Base-by-base conservation (phyloP, 2,329 filamentous ascomycete genomes). In the Cercospora beticola region DNA sequence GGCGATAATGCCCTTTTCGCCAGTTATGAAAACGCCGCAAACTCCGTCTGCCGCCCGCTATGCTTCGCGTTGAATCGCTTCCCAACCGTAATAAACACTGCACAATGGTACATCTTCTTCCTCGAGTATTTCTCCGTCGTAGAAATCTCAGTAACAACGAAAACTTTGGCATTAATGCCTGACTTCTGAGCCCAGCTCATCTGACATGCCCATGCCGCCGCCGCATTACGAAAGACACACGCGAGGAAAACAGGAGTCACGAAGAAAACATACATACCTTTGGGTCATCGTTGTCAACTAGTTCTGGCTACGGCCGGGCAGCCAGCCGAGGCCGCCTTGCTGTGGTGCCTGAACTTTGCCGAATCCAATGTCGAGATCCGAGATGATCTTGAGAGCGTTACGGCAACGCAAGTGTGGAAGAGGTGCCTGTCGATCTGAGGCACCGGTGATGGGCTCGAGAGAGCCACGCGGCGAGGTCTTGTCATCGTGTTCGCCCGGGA, bases 361-460 rank as follows among this genome's bases (percentile, higher is more conserved):
- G 84, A 98, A 97, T 79, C 96, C 92, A 82, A 95, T 90, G 78
- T 98, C 94, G 70, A 98, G 84, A 80, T 98, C 94, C 60, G 97
- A 87, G 75, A 98, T 94, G 75, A 97, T 92, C 86, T 97, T 97
- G 74, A 98, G 85, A 10, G 94, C 94, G 79, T 97, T 98, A 69
- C 93, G 86, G 81, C 92, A 96, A 75, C 89, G 83, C 72, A 92
- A 80, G 77, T 90, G 91, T 31, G 88, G 87, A 70, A 90, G 79
- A 57, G 88, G 87, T 16, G 86, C 86, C 69, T 82, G 88, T 70
- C 88, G 89, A 74, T 89, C 87, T 72, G 85, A 85, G 66, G 92
- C 81, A 10, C 88, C 87, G 5, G 89, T 83, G 40, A 88, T 83
- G 2, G 88, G 89, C 74, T 91, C 89, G 18, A 87, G 80, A 43